phyloP scores from a whole-genome alignment of 345 rosid species.

The Xanthoceras sorbifolium region DNA sequence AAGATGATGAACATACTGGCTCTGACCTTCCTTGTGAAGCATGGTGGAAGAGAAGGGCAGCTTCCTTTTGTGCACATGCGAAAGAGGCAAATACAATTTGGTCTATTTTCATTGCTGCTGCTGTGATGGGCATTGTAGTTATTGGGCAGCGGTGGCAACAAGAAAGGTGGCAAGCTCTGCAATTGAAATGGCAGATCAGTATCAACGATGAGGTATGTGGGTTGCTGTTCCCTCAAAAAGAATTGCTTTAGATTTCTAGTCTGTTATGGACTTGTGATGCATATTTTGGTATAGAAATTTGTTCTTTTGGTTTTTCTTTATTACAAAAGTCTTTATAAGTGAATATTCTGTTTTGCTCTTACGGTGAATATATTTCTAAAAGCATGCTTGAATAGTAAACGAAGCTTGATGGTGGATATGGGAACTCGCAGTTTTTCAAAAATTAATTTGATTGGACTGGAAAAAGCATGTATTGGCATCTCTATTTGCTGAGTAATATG shows the following conservation, averaged over 20 bases:
- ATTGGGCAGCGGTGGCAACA: slow-evolving; percentile 97
- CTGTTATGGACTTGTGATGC: background rate
- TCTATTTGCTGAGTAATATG: background rate
- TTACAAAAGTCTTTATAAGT: background rate
- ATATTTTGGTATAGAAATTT: background rate
- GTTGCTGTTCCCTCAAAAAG: background rate
- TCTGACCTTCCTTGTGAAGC: slow-evolving; percentile 73
- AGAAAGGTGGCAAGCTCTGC: slow-evolving; percentile 90
- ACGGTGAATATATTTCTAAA: background rate
- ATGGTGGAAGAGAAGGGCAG: slow-evolving; percentile 96
- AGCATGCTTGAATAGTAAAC: background rate
- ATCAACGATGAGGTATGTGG: slow-evolving; percentile 64
- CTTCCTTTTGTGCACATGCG: slow-evolving; percentile 68
- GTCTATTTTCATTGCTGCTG: slow-evolving; percentile 92
- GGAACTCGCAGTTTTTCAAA: background rate
- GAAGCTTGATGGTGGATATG: background rate
- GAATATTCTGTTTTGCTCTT: background rate
- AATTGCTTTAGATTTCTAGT: background rate
- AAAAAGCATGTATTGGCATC: background rate
- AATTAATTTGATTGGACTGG: background rate
- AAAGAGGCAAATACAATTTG: slow-evolving; percentile 87
- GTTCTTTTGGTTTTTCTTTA: background rate
- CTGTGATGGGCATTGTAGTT: slow-evolving; percentile 90
- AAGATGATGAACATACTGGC: slow-evolving; percentile 44
- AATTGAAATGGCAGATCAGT: slow-evolving; percentile 75